Evolutionary conservation across 768 basidiomycete genomes (phyloP).

Genomic region (Pholiota conissans): DNA sequence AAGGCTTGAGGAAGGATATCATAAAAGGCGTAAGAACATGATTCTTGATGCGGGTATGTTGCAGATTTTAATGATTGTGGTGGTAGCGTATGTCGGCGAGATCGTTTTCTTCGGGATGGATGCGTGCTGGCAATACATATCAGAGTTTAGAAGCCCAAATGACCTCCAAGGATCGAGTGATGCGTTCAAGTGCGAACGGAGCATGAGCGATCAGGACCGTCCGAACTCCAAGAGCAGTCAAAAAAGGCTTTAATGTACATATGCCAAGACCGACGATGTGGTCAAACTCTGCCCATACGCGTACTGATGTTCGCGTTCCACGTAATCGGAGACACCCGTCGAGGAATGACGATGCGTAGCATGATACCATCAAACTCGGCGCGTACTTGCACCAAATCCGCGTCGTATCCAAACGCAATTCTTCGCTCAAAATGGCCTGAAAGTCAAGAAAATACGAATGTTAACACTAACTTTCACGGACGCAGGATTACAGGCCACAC

Average conservation of each 20-base stretch:
- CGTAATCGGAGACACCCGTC: slow-evolving; percentile 25
- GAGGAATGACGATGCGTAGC: slow-evolving; percentile 62
- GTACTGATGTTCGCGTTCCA: slow-evolving; percentile 2
- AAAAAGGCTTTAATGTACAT: too few relatives aligned
- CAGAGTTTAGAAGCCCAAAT: background rate
- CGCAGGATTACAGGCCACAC: background rate
- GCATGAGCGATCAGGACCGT: background rate
- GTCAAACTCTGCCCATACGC: background rate
- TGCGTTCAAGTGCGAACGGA: background rate
- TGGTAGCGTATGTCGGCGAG: background rate
- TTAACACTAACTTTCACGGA: too few relatives aligned
- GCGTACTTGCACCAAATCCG: slow-evolving; percentile 67
- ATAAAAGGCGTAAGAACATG: background rate
- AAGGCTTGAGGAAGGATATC: background rate
- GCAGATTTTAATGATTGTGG: background rate
- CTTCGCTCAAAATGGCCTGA: slow-evolving; percentile 72
- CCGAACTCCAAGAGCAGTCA: background rate
- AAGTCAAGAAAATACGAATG: background rate
- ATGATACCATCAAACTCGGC: slow-evolving; percentile 78
- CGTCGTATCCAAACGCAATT: slow-evolving; percentile 77
- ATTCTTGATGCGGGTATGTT: background rate
- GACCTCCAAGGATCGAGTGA: background rate
- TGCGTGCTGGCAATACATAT: background rate
- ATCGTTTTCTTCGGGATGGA: background rate
- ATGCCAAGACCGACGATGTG: background rate